These are phyloP conservation scores for Polyplosphaeria fusca DNA, from an alignment of 495 filamentous ascomycete species.

Conservation along the genomic window DNA sequence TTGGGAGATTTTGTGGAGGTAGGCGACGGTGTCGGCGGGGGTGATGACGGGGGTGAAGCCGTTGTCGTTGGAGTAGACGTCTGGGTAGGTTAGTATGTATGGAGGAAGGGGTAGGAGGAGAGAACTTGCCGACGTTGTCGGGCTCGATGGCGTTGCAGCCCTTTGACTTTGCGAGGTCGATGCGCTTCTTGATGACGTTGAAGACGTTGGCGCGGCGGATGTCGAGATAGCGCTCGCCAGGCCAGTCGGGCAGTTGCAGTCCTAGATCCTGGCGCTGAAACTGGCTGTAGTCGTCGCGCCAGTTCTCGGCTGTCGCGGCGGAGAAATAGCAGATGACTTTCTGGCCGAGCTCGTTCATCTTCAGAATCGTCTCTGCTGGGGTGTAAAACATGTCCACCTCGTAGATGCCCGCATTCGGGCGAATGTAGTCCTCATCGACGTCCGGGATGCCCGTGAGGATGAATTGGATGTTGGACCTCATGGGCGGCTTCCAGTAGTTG, in stretches of 20 bases:
- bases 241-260: slow-evolving; percentile 18
- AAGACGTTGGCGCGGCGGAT: slow-evolving; percentile 21
- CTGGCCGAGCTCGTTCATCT: slow-evolving; percentile 18
- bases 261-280: slow-evolving; percentile 13
- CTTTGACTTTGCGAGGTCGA: slow-evolving; percentile 12
- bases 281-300: slow-evolving; percentile 19
- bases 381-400: slow-evolving; percentile 27
- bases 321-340: slow-evolving; percentile 23
- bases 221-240: slow-evolving; percentile 19
- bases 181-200: slow-evolving; percentile 22
- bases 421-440: slow-evolving; percentile 15
- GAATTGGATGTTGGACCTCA: slow-evolving; percentile 26
- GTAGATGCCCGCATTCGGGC: slow-evolving; percentile 18
- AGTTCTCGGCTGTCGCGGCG: slow-evolving; percentile 23
- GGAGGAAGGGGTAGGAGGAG: neutral
- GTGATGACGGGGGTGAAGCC: slow-evolving; percentile 16
- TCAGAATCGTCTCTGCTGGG: slow-evolving; percentile 14
- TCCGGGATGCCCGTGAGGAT: slow-evolving; percentile 22
- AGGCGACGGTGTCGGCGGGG: slow-evolving; percentile 18
- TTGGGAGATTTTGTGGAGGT: slow-evolving; percentile 20
- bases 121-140: slow-evolving; percentile 24
- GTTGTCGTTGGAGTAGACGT: slow-evolving; percentile 27
- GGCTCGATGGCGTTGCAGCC: slow-evolving; percentile 25
- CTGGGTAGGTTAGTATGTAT: neutral
- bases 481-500: slow-evolving; percentile 22